Evolutionary conservation across 1,139 yeast genomes (phyloP).

Genomic region (Candida tropicalis): DNA sequence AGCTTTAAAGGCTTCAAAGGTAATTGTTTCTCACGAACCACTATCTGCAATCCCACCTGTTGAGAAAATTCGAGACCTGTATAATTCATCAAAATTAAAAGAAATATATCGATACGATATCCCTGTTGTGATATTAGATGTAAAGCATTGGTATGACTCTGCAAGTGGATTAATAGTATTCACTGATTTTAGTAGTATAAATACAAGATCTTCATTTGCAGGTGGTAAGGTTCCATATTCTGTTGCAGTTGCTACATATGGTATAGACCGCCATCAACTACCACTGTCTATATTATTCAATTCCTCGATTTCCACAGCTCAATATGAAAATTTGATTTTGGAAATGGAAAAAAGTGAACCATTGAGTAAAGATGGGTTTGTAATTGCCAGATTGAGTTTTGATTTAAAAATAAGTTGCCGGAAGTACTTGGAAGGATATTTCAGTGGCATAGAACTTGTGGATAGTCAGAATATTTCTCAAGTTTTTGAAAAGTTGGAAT

Average conservation of each 20-base stretch:
- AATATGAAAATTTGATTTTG: background rate
- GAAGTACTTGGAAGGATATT: constrained; percentile 12
- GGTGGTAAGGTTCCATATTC: constrained; percentile 2
- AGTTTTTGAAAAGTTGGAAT: constrained; percentile 10
- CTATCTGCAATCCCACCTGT: constrained; percentile 4
- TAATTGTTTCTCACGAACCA: constrained; percentile 5
- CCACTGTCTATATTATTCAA: constrained; percentile 4
- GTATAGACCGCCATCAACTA: background rate
- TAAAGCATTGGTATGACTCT: background rate
- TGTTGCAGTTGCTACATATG: background rate
- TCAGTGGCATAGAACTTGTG: constrained; percentile 2
- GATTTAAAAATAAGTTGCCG: constrained; percentile 10
- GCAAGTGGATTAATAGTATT: constrained; percentile 6
- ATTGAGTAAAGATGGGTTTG: background rate
- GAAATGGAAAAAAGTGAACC: background rate
- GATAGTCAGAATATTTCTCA: constrained; percentile 6
- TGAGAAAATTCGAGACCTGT: background rate
- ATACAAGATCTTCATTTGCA: background rate
- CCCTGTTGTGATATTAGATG: constrained; percentile 9
- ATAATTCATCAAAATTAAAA: background rate
- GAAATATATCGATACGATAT: constrained; percentile 8
- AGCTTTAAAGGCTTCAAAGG: too few relatives aligned
- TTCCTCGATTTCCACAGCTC: constrained; percentile 1
- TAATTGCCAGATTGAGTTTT: constrained; percentile 11
- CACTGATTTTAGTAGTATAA: constrained; percentile 10